A percentile compares a stretch with the other conserved stretches of the same genome.
Conservation (phyloP, 2,329 filamentous ascomycete species). For the Paraconiothyrium sp. region DNA sequence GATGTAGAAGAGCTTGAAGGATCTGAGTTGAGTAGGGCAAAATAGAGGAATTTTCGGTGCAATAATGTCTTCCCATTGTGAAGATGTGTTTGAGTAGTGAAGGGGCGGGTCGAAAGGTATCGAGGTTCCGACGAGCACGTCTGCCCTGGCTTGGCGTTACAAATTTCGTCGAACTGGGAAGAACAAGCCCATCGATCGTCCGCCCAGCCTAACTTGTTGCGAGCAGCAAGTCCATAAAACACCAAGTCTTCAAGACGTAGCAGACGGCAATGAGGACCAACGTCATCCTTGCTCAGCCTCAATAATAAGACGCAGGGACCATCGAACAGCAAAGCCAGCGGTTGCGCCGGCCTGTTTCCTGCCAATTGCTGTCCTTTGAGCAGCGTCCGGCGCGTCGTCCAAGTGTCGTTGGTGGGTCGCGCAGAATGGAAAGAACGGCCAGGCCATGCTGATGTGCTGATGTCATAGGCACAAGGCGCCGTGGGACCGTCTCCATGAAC, state of each 20-base stretch:
- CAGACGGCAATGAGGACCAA: neutral
- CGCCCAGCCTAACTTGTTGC: neutral
- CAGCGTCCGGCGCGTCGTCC: neutral
- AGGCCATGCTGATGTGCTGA: constrained; percentile 30
- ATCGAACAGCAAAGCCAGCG: constrained; percentile 4
- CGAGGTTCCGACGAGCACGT: neutral
- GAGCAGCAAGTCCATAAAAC: constrained; percentile 4
- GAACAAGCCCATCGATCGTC: constrained; percentile 4
- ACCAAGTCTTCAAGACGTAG: neutral
- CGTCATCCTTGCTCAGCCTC: constrained; percentile 18
- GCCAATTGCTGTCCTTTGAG: constrained; percentile 13
- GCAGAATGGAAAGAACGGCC: constrained; percentile 2
- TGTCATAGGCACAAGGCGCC: constrained; percentile 33
- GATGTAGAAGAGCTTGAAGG: neutral
- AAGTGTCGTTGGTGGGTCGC: constrained; percentile 24
- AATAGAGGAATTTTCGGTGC: constrained; percentile 5
- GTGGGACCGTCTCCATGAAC: constrained; percentile 31
- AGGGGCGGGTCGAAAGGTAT: neutral
- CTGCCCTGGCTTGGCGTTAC: neutral
- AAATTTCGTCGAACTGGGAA: neutral
- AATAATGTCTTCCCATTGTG: neutral
- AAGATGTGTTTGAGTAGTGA: neutral
- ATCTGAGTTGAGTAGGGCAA: constrained; percentile 5
- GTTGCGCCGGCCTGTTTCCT: neutral
- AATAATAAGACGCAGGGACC: constrained; percentile 11